These are phyloP conservation scores for Fraxinus latifolia DNA, from an alignment of 305 asterid genomes.

Conservation along the genomic window DNA sequence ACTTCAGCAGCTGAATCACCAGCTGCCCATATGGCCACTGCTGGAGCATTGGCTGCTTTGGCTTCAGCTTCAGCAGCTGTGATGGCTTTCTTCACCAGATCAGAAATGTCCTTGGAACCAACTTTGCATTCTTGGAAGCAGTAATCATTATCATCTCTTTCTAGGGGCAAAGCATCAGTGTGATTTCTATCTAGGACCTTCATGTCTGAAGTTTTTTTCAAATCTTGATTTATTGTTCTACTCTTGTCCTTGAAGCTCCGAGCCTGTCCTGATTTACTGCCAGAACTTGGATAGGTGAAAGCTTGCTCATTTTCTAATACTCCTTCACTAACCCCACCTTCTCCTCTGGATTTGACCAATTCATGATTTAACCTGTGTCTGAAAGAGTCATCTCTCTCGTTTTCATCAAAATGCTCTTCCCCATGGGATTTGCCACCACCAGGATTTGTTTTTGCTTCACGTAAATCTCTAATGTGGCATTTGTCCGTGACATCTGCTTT, in stretches of 20 bases:
- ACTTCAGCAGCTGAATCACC: conserved; percentile 99
- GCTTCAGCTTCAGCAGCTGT: conserved; percentile 99
- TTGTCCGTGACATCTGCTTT: conserved; percentile 65
- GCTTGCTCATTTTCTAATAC: conserved; percentile 60
- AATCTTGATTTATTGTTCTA: conserved; percentile 48
- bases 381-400: conserved; percentile 60
- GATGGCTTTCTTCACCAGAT: conserved; percentile 81
- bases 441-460: conserved; percentile 56
- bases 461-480: conserved; percentile 46
- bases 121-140: conserved; percentile 83
- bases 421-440: conserved; percentile 49
- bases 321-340: conserved; percentile 65
- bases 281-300: conserved; percentile 68
- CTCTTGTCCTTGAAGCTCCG: conserved; percentile 59
- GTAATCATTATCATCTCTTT: conserved; percentile 82
- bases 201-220: conserved; percentile 44
- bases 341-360: conserved; percentile 53
- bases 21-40: conserved; percentile 77
- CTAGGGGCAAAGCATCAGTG: conserved; percentile 41
- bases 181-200: conserved; percentile 36
- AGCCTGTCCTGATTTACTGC: conserved; percentile 60
- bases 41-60: conserved; percentile 84
- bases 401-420: conserved; percentile 84
- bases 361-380: conserved; percentile 66
- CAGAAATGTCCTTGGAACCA: conserved; percentile 75